phyloP scores from a whole-genome alignment of 2,329 filamentous ascomycete species.

The Cercospora sesami region DNA sequence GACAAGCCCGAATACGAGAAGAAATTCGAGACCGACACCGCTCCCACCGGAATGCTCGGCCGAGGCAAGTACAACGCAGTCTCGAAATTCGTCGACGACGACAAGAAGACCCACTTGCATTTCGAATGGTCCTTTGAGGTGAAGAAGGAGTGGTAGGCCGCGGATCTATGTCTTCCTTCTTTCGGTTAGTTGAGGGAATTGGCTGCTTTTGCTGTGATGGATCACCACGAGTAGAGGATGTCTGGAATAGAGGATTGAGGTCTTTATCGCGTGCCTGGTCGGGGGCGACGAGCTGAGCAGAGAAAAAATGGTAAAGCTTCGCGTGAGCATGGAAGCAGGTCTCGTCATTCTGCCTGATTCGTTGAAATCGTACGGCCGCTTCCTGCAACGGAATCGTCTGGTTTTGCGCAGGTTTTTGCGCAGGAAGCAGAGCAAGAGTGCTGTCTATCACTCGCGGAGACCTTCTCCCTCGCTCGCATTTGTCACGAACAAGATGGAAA shows the following conservation, averaged over 20 bases:
- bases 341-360: neutral
- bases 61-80: constrained; percentile 87
- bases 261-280: neutral
- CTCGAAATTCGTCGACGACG: constrained; percentile 92
- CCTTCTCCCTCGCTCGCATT: neutral
- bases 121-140: constrained; percentile 98
- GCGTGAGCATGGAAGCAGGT: neutral
- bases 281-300: neutral
- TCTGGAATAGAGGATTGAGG: neutral
- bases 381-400: neutral
- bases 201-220: neutral
- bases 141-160: constrained; percentile 82
- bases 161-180: neutral
- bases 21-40: constrained; percentile 89
- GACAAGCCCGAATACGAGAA: constrained; percentile 84
- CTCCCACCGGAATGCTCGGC: constrained; percentile 84
- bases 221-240: neutral
- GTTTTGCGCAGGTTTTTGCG: no score
- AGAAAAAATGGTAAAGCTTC: neutral
- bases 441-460: neutral
- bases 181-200: neutral
- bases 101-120: constrained; percentile 82
- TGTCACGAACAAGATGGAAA: neutral
- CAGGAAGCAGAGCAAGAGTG: neutral
- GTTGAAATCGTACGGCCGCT: neutral